Evolutionary conservation across 257 asterid species (phyloP).

Genomic region (Nyctanthes arbortristis): DNA sequence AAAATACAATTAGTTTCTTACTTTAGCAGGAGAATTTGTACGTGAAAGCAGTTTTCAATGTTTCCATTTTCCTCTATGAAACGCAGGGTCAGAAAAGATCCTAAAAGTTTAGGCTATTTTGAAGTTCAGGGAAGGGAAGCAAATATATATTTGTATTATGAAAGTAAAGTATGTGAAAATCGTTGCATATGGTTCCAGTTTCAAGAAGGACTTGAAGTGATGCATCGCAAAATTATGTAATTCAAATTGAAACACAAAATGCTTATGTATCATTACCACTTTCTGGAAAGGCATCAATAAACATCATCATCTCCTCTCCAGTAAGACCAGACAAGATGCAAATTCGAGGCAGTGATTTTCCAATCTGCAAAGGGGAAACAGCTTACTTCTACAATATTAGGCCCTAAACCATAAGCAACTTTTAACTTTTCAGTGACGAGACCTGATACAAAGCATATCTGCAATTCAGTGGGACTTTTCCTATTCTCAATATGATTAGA

Average conservation of each 20-base stretch:
- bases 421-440: neutral
- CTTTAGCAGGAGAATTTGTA: neutral
- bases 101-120: neutral
- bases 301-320: slow-evolving; percentile 99
- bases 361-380: slow-evolving; percentile 50
- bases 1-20: neutral
- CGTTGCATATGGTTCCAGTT: neutral
- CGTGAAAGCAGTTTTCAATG: neutral
- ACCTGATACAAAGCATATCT: neutral
- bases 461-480: neutral
- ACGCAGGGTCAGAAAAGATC: neutral
- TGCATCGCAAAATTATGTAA: neutral
- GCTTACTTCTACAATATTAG: neutral
- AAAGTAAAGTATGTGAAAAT: neutral
- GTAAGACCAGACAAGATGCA: slow-evolving; percentile 92
- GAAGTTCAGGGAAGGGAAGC: neutral
- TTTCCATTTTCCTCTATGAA: neutral
- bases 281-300: slow-evolving; percentile 83
- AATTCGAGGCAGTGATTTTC: slow-evolving; percentile 74
- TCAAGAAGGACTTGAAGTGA: neutral
- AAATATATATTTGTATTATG: neutral
- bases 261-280: slow-evolving; percentile 51
- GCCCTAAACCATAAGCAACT: neutral
- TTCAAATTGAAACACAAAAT: neutral
- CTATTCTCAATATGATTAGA: neutral